Conservation (phyloP, 768 basidiomycete species). For the Naganishia randhawae region DNA sequence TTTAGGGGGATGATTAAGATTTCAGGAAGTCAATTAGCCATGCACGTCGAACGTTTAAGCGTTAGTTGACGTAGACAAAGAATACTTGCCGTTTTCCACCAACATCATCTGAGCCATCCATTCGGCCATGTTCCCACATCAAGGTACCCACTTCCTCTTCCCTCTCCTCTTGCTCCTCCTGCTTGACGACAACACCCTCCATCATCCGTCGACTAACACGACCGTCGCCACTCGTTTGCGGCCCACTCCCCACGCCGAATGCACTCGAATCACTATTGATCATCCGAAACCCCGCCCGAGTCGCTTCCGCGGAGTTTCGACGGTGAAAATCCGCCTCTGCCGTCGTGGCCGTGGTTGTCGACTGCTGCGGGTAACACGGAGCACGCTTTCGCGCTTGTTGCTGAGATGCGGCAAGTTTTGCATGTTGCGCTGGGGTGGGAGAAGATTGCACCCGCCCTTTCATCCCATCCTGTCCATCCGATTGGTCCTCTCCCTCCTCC, state of each 20-base stretch:
- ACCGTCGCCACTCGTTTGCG: background rate
- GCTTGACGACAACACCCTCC: background rate
- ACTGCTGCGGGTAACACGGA: background rate
- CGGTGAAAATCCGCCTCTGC: conserved; percentile 15
- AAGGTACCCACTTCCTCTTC: background rate
- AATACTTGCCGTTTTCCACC: background rate
- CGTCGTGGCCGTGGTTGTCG: background rate
- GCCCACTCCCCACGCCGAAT: background rate
- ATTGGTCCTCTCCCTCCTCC: background rate
- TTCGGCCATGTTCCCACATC: background rate
- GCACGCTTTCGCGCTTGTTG: background rate
- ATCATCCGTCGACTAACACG: background rate
- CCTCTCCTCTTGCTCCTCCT: conserved; percentile 3
- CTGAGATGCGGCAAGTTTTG: background rate
- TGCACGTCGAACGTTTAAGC: background rate
- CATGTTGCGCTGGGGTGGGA: background rate
- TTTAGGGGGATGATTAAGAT: background rate
- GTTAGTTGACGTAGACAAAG: background rate
- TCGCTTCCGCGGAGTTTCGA: conserved; percentile 22
- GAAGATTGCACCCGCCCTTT: background rate
- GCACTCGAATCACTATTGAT: conserved; percentile 19
- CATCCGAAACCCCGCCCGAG: conserved; percentile 24
- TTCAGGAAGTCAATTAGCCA: background rate
- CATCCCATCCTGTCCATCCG: background rate
- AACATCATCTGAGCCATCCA: too few species aligned